Evolutionary conservation across 495 filamentous ascomycete species (phyloP).

Genomic region (Mytilinidion resinicola): DNA sequence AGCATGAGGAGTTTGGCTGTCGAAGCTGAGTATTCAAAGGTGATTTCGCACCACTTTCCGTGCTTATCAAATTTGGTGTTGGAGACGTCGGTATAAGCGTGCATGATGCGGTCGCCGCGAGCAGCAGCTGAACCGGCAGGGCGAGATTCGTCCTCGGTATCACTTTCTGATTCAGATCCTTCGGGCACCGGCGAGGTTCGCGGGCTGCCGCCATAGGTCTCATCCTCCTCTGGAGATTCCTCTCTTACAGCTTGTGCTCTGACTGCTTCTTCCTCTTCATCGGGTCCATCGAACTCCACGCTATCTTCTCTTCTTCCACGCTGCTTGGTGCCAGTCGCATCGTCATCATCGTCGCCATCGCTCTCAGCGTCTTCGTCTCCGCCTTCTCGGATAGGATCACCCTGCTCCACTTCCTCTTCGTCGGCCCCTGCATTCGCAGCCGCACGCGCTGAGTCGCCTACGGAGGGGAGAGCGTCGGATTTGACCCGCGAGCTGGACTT

Average conservation of each 20-base stretch:
- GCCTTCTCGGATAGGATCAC: conserved; percentile 40
- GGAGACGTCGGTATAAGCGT: conserved; percentile 52
- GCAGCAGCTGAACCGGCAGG: conserved; percentile 13
- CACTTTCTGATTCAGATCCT: conserved; percentile 16
- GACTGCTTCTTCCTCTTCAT: conserved; percentile 77
- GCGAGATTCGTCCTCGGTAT: conserved; percentile 37
- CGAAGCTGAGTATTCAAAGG: conserved; percentile 71
- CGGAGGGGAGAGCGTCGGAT: conserved; percentile 66
- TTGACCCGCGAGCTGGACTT: conserved; percentile 37
- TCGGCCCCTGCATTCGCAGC: conserved; percentile 48
- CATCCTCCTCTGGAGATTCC: conserved; percentile 21
- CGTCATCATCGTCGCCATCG: conserved; percentile 73
- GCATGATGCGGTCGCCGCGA: conserved; percentile 62
- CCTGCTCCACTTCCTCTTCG: conserved; percentile 49
- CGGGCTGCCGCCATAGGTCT: conserved; percentile 27
- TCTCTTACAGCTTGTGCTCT: conserved; percentile 25
- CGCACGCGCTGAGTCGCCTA: conserved; percentile 56
- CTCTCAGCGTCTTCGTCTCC: conserved; percentile 58
- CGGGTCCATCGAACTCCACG: conserved; percentile 81
- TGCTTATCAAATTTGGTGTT: conserved; percentile 71
- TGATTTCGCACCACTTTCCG: conserved; percentile 71
- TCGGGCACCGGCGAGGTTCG: conserved; percentile 2
- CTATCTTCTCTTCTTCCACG: conserved; percentile 68
- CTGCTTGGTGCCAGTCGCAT: conserved; percentile 75
- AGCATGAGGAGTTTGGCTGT: conserved; percentile 91